Evolutionary conservation across 306 rosid genomes (phyloP), one percentile per base, ranked within the genome.

Genomic region (Mimosa pudica): DNA sequence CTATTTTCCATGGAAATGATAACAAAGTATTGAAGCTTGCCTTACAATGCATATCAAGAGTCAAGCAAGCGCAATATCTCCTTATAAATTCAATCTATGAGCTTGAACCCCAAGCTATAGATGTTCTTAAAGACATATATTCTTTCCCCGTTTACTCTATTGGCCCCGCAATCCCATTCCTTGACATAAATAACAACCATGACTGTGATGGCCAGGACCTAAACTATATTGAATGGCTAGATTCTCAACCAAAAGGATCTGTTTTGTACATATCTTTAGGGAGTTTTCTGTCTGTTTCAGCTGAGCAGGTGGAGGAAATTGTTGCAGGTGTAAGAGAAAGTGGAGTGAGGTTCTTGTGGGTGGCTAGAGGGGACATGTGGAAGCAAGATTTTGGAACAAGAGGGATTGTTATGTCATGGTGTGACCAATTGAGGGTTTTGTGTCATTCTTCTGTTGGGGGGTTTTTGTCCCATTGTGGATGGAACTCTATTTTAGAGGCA

Each of bases 361-460:
- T 79, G 61, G 75, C 63, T 4, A 86, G 85, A 0, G 87, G 78
- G 11, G 85, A 89, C 4, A 33, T 51, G 10, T 24, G 74, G 64
- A 77, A 44, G 30, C 79, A 76, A n/a, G n/a, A 1, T 60, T 73
- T 77, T 54, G 85, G 79, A 3, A 48, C 30, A 6, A 75, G 17
- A 51, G 88, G 85, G 64, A 62, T 82, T 13, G 83, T 83, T 0
- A 85, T 86, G 55, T 51, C 83, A 0, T 86, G 87, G 92, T 86
- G 90, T 79, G 87, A 83, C 47, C 89, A 89, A 55, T 44, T 86
- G 82, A 86, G 76, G 82, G 90, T 85, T 35, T 30, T 89, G 84
- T 80, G 77, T 32, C 90, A 89, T 72, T 47, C 81, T 54, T 58
- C 84, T 9, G 3, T 85, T 0, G 90, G 85, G 2, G 89, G 88